These are phyloP conservation scores for Tothia fuscella DNA, from an alignment of 2,329 filamentous ascomycete species.

Conservation along the genomic window DNA sequence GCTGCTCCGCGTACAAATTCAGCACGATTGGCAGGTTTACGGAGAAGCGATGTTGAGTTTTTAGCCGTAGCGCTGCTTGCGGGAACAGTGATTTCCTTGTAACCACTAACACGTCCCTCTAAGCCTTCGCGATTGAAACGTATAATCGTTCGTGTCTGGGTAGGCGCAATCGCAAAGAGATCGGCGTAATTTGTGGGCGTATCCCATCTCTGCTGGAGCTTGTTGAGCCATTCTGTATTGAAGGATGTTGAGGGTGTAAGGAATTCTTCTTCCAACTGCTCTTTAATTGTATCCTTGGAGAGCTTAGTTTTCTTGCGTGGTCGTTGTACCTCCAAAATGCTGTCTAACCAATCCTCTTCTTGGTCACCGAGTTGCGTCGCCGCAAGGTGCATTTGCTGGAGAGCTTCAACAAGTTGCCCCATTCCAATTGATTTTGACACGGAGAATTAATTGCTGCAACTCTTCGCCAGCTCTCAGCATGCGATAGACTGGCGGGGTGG, in stretches of 20 bases:
- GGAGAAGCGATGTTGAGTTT: conserved; percentile 78
- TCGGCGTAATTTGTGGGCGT: conserved; percentile 67
- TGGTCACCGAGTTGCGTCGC: not conserved
- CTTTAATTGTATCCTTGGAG: conserved; percentile 51
- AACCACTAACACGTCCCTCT: conserved; percentile 84
- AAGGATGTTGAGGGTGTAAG: conserved; percentile 70
- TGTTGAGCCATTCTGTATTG: conserved; percentile 75
- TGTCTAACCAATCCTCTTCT: conserved; percentile 37
- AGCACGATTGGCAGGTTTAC: conserved; percentile 74
- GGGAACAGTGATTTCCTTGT: conserved; percentile 86
- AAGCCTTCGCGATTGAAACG: conserved; percentile 84
- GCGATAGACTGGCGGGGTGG: too few relatives aligned
- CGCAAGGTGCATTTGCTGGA: too few relatives aligned
- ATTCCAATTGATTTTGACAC: too few relatives aligned
- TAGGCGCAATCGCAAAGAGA: conserved; percentile 76
- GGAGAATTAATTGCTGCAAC: too few relatives aligned
- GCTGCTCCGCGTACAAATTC: conserved; percentile 90
- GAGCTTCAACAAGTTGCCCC: not conserved
- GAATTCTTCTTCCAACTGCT: conserved; percentile 62
- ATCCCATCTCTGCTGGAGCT: conserved; percentile 83
- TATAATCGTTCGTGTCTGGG: conserved; percentile 88
- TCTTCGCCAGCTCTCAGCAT: too few relatives aligned
- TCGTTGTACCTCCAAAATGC: conserved; percentile 43
- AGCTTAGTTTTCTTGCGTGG: conserved; percentile 42
- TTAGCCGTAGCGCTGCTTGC: conserved; percentile 84